phyloP scores from a whole-genome alignment of 169 alveolate genomes.

The Theileria parva region DNA sequence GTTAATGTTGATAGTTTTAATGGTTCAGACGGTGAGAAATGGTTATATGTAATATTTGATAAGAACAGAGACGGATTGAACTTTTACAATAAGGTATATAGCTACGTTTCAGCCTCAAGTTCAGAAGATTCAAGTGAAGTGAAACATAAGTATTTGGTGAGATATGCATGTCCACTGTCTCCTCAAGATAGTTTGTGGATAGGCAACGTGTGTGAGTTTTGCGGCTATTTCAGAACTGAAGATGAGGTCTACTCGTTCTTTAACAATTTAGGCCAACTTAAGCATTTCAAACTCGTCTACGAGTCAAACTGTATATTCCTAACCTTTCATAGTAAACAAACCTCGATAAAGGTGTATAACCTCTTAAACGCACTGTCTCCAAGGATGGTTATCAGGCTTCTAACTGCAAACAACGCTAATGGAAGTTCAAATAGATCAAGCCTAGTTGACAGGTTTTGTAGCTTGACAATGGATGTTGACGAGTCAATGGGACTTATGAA shows the following conservation, averaged over 20 bases:
- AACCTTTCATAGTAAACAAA: conserved; percentile 29
- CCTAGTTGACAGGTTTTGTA: not conserved
- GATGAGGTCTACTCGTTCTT: conserved; percentile 37
- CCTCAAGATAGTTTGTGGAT: conserved; percentile 57
- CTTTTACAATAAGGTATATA: not conserved
- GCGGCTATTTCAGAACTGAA: conserved; percentile 48
- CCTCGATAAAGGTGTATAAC: conserved; percentile 21
- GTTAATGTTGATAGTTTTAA: too few species aligned
- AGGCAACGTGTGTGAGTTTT: conserved; percentile 54
- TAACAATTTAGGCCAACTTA: conserved; percentile 42
- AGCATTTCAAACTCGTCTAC: conserved; percentile 9
- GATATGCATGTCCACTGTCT: conserved; percentile 34
- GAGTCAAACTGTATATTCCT: conserved; percentile 55
- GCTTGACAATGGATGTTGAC: not conserved
- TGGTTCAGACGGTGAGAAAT: not conserved
- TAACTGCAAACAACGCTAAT: not conserved
- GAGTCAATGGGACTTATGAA: not conserved
- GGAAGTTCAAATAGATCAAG: not conserved
- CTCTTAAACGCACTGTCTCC: conserved; percentile 14
- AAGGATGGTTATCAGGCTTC: not conserved
- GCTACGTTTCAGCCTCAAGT: conserved; percentile 18
- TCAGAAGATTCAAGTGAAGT: conserved; percentile 1
- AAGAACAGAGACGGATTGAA: conserved; percentile 17
- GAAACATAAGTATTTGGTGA: conserved; percentile 1
- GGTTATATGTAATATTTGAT: conserved; percentile 9